phyloP scores from a whole-genome alignment of 2,329 filamentous ascomycete genomes.

The Colletotrichum sp. region DNA sequence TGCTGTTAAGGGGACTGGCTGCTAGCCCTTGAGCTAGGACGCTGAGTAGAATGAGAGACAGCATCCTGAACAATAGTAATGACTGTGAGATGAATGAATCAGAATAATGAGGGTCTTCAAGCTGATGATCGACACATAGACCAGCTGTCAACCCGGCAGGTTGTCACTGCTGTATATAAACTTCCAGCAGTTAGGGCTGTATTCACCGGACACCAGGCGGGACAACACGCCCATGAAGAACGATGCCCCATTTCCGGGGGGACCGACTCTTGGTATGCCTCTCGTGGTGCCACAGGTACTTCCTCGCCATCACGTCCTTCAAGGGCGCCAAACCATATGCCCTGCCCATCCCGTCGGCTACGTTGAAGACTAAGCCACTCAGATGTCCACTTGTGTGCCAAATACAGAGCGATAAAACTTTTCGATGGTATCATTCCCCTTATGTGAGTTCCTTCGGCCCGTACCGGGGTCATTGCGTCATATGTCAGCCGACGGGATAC shows the following conservation, averaged over 20 bases:
- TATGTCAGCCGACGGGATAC: neutral
- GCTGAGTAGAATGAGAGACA: neutral
- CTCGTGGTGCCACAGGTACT: neutral
- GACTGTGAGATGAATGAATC: neutral
- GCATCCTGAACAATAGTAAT: neutral
- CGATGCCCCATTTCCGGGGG: neutral
- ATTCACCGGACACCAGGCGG: neutral
- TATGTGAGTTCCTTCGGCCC: neutral
- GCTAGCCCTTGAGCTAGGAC: neutral
- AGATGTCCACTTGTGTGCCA: accelerated
- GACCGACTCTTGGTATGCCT: neutral
- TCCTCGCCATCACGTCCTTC: accelerated
- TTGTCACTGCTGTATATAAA: neutral
- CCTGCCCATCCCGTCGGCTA: neutral
- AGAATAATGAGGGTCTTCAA: neutral
- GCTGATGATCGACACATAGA: neutral
- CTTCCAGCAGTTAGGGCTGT: neutral
- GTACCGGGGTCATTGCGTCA: neutral
- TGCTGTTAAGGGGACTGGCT: neutral
- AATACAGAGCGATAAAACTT: accelerated
- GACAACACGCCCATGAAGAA: neutral
- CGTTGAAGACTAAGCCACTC: accelerated
- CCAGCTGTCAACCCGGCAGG: too few relatives aligned
- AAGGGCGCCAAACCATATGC: neutral
- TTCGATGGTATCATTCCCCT: neutral